Base-by-base conservation (phyloP, 2,329 filamentous ascomycete genomes). In the Penicillium sp. region DNA sequence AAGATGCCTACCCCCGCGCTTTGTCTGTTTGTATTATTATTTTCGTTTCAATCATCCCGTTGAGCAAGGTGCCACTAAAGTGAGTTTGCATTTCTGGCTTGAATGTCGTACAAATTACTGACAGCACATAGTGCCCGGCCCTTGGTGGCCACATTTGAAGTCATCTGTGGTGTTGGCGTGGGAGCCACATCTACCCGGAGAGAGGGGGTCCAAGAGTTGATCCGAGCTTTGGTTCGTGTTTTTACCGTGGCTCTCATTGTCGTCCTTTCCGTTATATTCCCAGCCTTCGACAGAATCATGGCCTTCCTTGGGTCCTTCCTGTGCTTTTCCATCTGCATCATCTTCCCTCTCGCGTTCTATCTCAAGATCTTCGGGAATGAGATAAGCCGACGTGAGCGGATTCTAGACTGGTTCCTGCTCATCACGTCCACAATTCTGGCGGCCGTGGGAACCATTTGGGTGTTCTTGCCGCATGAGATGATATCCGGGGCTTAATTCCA, bases 21-120 rank as follows among this genome's bases (percentile, higher is more conserved):
- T 75, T 96, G 41, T 91, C 87, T n/a, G 77, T 93, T 47, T 80
- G 93, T 63, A 89, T 97, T 73, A 91, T 91, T 62, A 80, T 90
- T 60, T 93, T 93, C 73, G 90, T 98, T 65, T 89, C 89, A 69
- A 92, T 97, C 70, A 96, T 98, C 62, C 95, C 93, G 0, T 79
- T 99, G 51, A 97, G 93, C 35, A 99, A 99, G 76, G 87, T 97
- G n/a, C 92, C 93, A 0, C 80, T 97, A 35, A 96, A 93, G 74
- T 82, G 71, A 72, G 74, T 73, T 31, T 27, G 14, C 29, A 19
- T 49, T 31, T 26, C 19, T 27, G 21, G n/a, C 7, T 19, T 26
- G 14, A 21, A n/a, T 11, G 16, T 16, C 37, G 4, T 16, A 5
- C n/a, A 19, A 26, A 27, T 46, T 41, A 37, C 66, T 74, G 52